These are phyloP conservation scores for Nakazawaea ernobii DNA, from an alignment of 805 yeast genomes.

Conservation along the genomic window DNA sequence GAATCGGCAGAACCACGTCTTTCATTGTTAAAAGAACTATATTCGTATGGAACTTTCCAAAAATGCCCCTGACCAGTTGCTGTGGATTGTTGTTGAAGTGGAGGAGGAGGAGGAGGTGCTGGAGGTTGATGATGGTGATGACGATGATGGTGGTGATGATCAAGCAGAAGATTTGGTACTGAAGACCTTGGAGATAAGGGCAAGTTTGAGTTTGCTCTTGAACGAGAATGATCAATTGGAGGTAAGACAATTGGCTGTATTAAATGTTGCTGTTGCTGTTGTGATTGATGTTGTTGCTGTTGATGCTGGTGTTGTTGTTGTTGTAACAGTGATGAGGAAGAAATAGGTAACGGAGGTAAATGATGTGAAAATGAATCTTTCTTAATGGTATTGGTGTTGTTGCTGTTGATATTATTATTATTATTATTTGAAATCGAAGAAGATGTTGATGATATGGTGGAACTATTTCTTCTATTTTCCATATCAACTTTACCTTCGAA, in stretches of 20 bases:
- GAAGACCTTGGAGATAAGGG: conserved; percentile 10
- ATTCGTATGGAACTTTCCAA: conserved; percentile 60
- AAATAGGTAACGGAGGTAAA: conserved; percentile 8
- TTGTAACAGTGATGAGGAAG: not conserved
- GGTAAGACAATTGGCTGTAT: conserved; percentile 11
- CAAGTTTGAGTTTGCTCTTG: conserved; percentile 8
- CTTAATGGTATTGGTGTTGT: not conserved
- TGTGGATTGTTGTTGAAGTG: not conserved
- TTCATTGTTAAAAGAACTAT: conserved; percentile 31
- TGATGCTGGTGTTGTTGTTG: conserved; percentile 1
- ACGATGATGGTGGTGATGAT: not conserved
- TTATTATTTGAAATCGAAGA: not conserved
- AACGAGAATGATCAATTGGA: conserved; percentile 13
- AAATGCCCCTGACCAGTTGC: conserved; percentile 33
- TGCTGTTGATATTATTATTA: no score
- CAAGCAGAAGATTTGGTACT: conserved; percentile 3
- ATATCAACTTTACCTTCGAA: conserved; percentile 30
- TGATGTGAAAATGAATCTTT: conserved; percentile 5
- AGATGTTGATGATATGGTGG: not conserved
- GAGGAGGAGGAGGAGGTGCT: not conserved
- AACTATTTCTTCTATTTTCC: conserved; percentile 3
- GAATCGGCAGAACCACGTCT: conserved; percentile 46
- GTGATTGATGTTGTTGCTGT: conserved; percentile 10
- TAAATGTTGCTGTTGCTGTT: not conserved
- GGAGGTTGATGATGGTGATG: not conserved